Evolutionary conservation across 305 asterid genomes (phyloP).

Genomic region (Solanum hybrid): DNA sequence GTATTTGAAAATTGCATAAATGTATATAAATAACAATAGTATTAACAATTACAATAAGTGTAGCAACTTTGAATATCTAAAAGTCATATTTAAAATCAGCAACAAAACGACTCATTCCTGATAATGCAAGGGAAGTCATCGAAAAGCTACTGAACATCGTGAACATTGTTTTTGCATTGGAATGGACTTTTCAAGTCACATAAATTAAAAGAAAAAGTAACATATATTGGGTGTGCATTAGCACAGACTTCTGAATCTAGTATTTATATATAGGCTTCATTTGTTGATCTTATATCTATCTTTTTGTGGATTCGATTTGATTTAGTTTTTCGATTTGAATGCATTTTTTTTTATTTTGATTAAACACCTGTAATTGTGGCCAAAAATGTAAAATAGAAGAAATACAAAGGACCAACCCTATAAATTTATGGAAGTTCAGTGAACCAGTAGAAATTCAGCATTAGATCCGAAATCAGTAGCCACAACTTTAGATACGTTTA

Average conservation of each 20-base stretch:
- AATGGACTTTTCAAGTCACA: background rate
- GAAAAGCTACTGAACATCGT: no score
- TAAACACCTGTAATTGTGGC: background rate
- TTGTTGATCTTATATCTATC: background rate
- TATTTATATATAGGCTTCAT: background rate
- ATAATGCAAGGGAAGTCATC: no score
- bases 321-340: background rate
- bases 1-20: background rate
- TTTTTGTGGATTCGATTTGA: no score
- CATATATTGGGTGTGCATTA: no score
- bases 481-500: slow-evolving; percentile 49
- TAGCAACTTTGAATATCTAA: background rate
- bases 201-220: no score
- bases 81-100: no score
- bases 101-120: no score
- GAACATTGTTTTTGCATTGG: no score
- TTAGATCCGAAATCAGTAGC: slow-evolving; percentile 35
- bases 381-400: background rate
- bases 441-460: slow-evolving; percentile 36
- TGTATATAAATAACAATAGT: background rate
- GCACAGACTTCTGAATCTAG: background rate
- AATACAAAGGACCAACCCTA: background rate
- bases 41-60: no score
- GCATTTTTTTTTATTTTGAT: background rate
- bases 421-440: background rate